Conservation (phyloP, 441 rosid species). For the Metrosideros polymorpha region DNA sequence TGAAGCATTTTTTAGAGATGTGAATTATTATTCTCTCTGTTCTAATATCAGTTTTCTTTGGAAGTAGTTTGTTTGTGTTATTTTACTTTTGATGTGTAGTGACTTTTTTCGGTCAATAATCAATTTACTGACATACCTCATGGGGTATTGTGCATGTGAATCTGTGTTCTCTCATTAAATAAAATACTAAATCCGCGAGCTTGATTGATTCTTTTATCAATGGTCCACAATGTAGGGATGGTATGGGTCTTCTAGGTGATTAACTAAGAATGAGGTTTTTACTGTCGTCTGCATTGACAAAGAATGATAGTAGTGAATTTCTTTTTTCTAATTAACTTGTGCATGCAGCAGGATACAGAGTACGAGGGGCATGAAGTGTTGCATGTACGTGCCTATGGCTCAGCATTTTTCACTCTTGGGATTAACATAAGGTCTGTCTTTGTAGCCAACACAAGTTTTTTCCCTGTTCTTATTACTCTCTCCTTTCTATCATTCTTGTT, state of each 20-base stretch:
- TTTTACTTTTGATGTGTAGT: background rate
- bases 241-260: background rate
- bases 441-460: background rate
- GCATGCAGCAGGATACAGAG: conserved; percentile 50
- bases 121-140: background rate
- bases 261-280: background rate
- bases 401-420: conserved; percentile 79
- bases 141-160: background rate
- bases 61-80: background rate
- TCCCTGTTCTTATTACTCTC: background rate
- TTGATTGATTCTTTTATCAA: background rate
- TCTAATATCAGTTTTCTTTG: background rate
- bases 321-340: conserved; percentile 6
- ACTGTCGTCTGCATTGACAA: background rate
- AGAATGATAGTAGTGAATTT: background rate
- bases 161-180: background rate
- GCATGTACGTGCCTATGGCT: conserved; percentile 84
- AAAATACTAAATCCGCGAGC: background rate
- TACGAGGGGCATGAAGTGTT: conserved; percentile 63
- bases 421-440: conserved; percentile 71
- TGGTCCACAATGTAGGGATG: background rate
- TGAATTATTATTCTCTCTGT: background rate
- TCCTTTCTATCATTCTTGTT: background rate
- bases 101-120: background rate
- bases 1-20: background rate